Conservation (phyloP, 1,284 basidiomycete species). For the Thecaphora thlaspeos region DNA sequence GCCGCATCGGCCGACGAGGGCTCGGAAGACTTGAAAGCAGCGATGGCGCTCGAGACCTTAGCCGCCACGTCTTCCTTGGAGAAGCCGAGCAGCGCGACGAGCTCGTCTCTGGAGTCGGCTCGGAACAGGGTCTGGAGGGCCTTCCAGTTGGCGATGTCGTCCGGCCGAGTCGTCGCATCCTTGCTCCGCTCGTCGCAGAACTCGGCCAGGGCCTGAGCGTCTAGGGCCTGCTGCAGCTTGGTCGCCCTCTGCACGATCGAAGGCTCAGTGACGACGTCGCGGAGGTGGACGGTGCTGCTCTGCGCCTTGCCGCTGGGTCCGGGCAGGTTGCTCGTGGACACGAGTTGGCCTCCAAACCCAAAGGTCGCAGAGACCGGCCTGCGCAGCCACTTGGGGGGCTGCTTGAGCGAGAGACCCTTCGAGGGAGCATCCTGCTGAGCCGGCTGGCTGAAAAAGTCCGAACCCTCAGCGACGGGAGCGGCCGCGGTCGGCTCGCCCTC, state of each 20-base stretch:
- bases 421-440: constrained; percentile 61
- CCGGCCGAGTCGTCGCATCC: constrained; percentile 59
- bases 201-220: constrained; percentile 59
- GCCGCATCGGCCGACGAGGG: constrained; percentile 44
- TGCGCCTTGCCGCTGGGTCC: constrained; percentile 44
- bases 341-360: constrained; percentile 87
- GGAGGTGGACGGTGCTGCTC: constrained; percentile 57
- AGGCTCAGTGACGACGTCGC: constrained; percentile 68
- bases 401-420: constrained; percentile 59
- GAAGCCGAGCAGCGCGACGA: constrained; percentile 87
- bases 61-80: constrained; percentile 80
- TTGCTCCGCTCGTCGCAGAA: constrained; percentile 53
- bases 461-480: constrained; percentile 65
- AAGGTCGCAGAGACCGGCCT: constrained; percentile 80
- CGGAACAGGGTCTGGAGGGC: constrained; percentile 84
- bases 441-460: constrained; percentile 74
- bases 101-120: constrained; percentile 82
- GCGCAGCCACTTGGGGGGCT: constrained; percentile 93
- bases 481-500: constrained; percentile 54
- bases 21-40: constrained; percentile 62
- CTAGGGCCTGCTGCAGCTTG: constrained; percentile 70
- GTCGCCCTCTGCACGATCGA: constrained; percentile 75
- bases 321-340: constrained; percentile 69
- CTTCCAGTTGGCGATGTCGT: constrained; percentile 68
- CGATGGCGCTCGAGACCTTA: constrained; percentile 78